Evolutionary conservation across 2,329 filamentous ascomycete genomes (phyloP).

Genomic region (Keithomyces neogunnii): DNA sequence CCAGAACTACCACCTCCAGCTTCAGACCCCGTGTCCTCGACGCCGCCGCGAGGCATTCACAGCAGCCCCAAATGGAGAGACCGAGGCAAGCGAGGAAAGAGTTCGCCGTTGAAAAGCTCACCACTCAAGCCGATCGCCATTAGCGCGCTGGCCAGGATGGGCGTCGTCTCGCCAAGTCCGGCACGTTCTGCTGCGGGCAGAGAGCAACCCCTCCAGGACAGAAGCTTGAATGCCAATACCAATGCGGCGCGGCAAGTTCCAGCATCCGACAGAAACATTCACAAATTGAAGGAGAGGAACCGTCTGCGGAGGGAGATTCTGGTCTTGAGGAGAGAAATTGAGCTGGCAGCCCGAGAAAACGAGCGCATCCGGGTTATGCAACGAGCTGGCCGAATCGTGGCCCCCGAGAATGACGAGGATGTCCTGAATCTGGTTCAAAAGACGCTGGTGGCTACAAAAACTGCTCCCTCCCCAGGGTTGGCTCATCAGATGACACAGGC

Average conservation of each 20-base stretch:
- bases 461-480: slow-evolving; percentile 15
- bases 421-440: slow-evolving; percentile 32
- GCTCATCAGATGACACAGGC: slow-evolving; percentile 37
- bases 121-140: slow-evolving; percentile 38
- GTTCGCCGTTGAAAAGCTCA: slow-evolving; percentile 34
- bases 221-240: slow-evolving; percentile 10
- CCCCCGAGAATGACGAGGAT: slow-evolving; percentile 25
- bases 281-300: slow-evolving; percentile 45
- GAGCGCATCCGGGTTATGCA: slow-evolving; percentile 38
- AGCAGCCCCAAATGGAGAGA: slow-evolving; percentile 42
- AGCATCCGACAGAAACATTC: slow-evolving; percentile 31
- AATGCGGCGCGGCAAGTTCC: slow-evolving; percentile 34
- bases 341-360: slow-evolving; percentile 48
- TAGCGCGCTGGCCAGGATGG: slow-evolving; percentile 13
- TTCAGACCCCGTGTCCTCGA: slow-evolving; percentile 43
- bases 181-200: neutral
- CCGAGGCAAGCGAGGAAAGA: slow-evolving; percentile 25
- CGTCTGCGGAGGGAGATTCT: slow-evolving; percentile 47
- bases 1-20: slow-evolving; percentile 55
- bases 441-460: slow-evolving; percentile 29
- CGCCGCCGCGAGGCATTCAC: slow-evolving; percentile 51
- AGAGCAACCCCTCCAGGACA: slow-evolving; percentile 4
- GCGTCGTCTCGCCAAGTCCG: slow-evolving; percentile 3
- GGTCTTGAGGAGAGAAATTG: slow-evolving; percentile 50
- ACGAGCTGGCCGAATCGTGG: slow-evolving; percentile 27